Base-by-base conservation (phyloP, 2,329 filamentous ascomycete species). In the Coleophoma eucalyptorum region DNA sequence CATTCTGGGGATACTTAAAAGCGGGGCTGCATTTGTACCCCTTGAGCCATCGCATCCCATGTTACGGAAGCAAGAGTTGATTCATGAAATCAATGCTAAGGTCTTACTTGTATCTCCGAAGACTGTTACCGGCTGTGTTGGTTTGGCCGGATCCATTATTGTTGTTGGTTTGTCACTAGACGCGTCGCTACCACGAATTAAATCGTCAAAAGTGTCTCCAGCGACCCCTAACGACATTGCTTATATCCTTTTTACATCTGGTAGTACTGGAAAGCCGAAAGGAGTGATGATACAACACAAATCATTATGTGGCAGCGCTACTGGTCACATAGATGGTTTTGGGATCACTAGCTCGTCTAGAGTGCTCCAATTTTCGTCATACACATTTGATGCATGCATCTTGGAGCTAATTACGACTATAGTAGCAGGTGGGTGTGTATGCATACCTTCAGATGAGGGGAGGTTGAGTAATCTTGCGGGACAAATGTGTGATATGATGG, bases 221-320 rank as follows among this genome's bases (percentile, higher is more conserved):
- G 48, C 40, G 12, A 18, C 11, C 26, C 13, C 48, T 13, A 19
- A 21, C 31, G 44, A 47, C 19, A 19, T 20, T 12, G 31, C 19
- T 40, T 47, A 50, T 44, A 41, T 52, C n/a, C 32, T 52, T 2
- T 52, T 50, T 18, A 52, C 50, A 31, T 52, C 64, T 13, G 50
- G 69, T 16, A 70, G 67, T 37, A 57, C 56, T 8, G 57, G 58
- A 2, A 46, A 33, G 34, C 56, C 58, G 10, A 61, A 60, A 42
- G 52, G 32, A 2, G 4, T 21, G 4, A 20, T 50, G 3, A 5
- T 43, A 5, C 10, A 46, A 15, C 49, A 50, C 15, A 2, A 15
- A 11, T 5, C 42, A 11, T 6, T 46, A 2, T 40, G 41, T 18
- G 3, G 7, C 11, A 18, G 15, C 20, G 48, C 48, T 12, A 3